Evolutionary conservation across 2,329 filamentous ascomycete genomes (phyloP).

Genomic region (Fusarium stilboides): DNA sequence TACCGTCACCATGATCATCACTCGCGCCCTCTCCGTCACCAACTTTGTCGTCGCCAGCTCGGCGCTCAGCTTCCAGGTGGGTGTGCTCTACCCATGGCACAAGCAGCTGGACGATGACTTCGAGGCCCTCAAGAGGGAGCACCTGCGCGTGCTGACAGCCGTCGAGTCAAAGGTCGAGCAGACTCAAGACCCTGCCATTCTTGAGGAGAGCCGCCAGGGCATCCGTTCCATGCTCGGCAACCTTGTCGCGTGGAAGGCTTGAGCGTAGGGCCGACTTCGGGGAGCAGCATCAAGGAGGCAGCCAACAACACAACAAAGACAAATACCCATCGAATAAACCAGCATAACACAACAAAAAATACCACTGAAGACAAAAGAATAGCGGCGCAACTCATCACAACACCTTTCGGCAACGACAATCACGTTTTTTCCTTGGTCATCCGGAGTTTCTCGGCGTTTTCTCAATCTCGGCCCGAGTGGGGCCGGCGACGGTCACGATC

Average conservation of each 20-base stretch:
- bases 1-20: slow-evolving; percentile 44
- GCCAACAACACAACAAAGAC: slow-evolving; percentile 13
- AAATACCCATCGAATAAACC: slow-evolving; percentile 12
- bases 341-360: slow-evolving; percentile 5
- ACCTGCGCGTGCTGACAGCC: slow-evolving; percentile 41
- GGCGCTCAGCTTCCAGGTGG: slow-evolving; percentile 77
- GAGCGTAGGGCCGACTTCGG: slow-evolving; percentile 40
- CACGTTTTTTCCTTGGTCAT: slow-evolving; percentile 18
- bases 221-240: slow-evolving; percentile 32
- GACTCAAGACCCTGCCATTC: slow-evolving; percentile 22
- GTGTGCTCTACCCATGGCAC: slow-evolving; percentile 80
- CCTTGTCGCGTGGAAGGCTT: slow-evolving; percentile 42
- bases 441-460: slow-evolving; percentile 41
- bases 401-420: slow-evolving; percentile 5
- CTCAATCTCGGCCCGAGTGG: slow-evolving; percentile 30
- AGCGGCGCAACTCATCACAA: background rate
- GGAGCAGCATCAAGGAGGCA: slow-evolving; percentile 6
- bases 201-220: slow-evolving; percentile 38
- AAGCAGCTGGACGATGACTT: slow-evolving; percentile 75
- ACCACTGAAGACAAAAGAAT: background rate
- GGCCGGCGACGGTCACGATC: slow-evolving; percentile 35
- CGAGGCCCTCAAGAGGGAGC: slow-evolving; percentile 49
- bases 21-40: slow-evolving; percentile 50
- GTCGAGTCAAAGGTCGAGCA: slow-evolving; percentile 30
- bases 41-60: slow-evolving; percentile 76